phyloP scores from a whole-genome alignment of 257 asterid species.

The Nicotiana otophora region DNA sequence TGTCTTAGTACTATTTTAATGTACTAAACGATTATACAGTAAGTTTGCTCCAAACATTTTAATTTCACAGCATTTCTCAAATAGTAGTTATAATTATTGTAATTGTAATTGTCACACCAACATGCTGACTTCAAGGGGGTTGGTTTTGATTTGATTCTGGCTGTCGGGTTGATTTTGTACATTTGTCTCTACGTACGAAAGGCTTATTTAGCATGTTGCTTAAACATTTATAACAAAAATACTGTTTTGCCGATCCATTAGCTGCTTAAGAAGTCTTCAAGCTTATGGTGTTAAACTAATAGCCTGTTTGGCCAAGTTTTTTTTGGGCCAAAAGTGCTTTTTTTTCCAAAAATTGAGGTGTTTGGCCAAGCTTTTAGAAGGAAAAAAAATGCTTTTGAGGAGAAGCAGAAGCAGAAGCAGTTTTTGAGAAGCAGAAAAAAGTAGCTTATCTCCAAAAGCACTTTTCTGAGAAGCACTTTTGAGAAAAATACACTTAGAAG shows the following conservation, averaged over 20 bases:
- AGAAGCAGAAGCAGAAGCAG: no score
- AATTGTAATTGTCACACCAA: background rate
- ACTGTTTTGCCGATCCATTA: background rate
- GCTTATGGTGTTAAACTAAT: background rate
- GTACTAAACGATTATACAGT: background rate
- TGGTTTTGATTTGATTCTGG: constrained; percentile 3
- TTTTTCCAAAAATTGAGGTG: no score
- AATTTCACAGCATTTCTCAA: background rate
- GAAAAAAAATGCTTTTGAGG: no score
- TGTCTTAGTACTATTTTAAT: background rate
- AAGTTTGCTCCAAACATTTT: constrained; percentile 1
- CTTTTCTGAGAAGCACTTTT: no score
- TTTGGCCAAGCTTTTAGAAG: no score
- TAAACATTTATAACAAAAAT: background rate
- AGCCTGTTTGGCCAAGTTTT: no score
- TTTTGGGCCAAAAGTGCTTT: no score
- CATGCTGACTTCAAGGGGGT: background rate
- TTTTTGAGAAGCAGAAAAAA: no score
- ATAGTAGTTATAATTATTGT: background rate
- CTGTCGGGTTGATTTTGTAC: background rate
- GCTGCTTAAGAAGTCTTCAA: background rate
- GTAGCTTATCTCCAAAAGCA: no score
- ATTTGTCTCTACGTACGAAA: background rate
- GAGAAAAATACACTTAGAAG: no score
- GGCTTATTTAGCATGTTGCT: background rate